A percentile compares a stretch with the other conserved stretches of the same genome.
These are phyloP conservation scores for Cornus kousa DNA, from an alignment of 148 eudicot species.

Conservation along the genomic window DNA sequence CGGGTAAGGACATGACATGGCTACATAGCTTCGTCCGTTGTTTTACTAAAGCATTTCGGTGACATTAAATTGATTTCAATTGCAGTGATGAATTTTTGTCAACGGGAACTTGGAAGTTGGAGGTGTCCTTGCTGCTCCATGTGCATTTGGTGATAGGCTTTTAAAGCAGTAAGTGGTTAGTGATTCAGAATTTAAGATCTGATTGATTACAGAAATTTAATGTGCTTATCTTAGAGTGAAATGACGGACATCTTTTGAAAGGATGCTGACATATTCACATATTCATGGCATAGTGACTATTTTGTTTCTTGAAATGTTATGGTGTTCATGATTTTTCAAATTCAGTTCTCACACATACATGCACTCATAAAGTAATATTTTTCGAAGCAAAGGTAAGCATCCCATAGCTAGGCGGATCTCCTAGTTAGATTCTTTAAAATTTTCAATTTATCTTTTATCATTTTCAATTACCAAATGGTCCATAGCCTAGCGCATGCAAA, in stretches of 20 bases:
- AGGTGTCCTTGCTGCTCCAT: constrained; percentile 98
- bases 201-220: background rate
- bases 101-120: constrained; percentile 98
- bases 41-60: too few relatives aligned
- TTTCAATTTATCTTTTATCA: background rate
- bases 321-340: too few relatives aligned
- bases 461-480: too few relatives aligned
- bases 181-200: constrained; percentile 91
- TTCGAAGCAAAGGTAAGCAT: too few relatives aligned
- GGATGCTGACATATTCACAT: background rate
- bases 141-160: constrained; percentile 95
- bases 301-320: background rate
- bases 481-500: background rate
- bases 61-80: background rate
- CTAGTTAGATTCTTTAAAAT: background rate
- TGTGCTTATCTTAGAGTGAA: too few relatives aligned
- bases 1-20: constrained; percentile 46
- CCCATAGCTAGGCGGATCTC: too few relatives aligned
- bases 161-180: constrained; percentile 95
- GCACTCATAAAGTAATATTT: too few relatives aligned
- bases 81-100: background rate
- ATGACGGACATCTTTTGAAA: too few relatives aligned
- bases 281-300: background rate
- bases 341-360: too few relatives aligned
- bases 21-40: background rate